Conservation (phyloP, 345 rosid species). For the Ceriops tagal region DNA sequence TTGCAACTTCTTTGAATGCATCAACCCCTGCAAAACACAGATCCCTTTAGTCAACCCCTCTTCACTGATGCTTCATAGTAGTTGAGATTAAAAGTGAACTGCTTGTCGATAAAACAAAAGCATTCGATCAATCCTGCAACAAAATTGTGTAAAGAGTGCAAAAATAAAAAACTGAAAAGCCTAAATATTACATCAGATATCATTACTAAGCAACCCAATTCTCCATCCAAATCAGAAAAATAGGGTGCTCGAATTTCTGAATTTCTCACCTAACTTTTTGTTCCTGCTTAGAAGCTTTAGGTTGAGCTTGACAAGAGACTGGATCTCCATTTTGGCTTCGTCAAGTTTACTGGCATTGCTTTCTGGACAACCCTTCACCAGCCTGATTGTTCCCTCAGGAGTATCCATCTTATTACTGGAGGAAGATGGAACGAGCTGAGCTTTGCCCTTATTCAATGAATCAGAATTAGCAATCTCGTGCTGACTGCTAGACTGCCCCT, state of each 20-base stretch:
- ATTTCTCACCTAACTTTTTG: constrained; percentile 41
- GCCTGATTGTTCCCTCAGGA: constrained; percentile 5
- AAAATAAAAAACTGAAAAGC: no score
- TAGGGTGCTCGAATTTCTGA: neutral
- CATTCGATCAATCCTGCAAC: neutral
- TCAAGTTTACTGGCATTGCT: constrained; percentile 19
- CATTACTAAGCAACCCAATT: no score
- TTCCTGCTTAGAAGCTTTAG: constrained; percentile 44
- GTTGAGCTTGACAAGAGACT: constrained; percentile 54
- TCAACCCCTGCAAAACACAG: constrained; percentile 32
- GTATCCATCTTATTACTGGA: constrained; percentile 4
- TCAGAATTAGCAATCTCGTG: constrained; percentile 11
- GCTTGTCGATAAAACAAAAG: neutral
- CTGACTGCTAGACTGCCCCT: constrained; percentile 8
- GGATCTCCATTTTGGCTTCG: constrained; percentile 46
- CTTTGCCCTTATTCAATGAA: constrained; percentile 6
- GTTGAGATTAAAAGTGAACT: neutral
- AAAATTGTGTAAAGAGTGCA: neutral
- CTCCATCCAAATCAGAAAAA: neutral
- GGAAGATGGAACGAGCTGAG: constrained; percentile 3
- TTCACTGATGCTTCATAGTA: neutral
- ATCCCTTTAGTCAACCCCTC: neutral
- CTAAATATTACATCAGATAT: no score
- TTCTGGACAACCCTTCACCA: constrained; percentile 8
- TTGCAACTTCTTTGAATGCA: constrained; percentile 47